Conservation (phyloP, 2,329 filamentous ascomycete species). For the Ascochyta fabae region DNA sequence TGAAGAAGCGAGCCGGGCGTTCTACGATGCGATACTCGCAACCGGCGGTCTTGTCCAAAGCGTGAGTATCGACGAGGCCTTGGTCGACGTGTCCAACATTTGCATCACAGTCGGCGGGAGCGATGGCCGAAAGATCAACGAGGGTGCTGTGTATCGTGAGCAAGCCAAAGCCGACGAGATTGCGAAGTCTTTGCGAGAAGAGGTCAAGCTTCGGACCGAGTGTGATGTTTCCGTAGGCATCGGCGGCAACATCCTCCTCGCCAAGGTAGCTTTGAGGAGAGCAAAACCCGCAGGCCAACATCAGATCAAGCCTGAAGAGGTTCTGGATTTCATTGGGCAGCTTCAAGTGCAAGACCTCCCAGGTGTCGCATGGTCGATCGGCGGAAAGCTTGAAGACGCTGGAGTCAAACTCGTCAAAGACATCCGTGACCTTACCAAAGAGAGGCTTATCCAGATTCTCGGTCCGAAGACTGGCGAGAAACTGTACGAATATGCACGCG, state of each 20-base stretch:
- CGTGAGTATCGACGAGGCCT: constrained; percentile 94
- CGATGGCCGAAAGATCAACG: constrained; percentile 67
- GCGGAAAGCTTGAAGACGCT: constrained; percentile 85
- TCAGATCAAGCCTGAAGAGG: constrained; percentile 81
- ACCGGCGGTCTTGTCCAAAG: constrained; percentile 88
- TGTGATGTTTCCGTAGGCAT: constrained; percentile 94
- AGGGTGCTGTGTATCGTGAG: constrained; percentile 76
- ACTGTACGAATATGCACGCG: constrained; percentile 86
- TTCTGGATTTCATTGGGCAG: constrained; percentile 76
- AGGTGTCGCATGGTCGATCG: constrained; percentile 89
- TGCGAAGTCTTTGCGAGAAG: constrained; percentile 68
- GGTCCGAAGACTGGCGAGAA: constrained; percentile 94
- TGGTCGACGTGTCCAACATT: constrained; percentile 79
- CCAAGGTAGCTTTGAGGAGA: constrained; percentile 87
- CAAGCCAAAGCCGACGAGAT: constrained; percentile 79
- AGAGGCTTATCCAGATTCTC: constrained; percentile 73
- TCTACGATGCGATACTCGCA: constrained; percentile 83
- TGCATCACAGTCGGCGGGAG: constrained; percentile 71
- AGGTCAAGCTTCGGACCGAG: constrained; percentile 75
- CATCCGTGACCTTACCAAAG: constrained; percentile 76
- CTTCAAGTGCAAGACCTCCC: constrained; percentile 83
- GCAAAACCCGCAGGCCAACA: constrained; percentile 95
- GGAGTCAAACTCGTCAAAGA: constrained; percentile 84
- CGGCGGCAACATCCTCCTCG: constrained; percentile 86
- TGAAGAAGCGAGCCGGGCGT: constrained; percentile 85